Base-by-base conservation (phyloP, 805 yeast genomes). In the Wickerhamiella spandovensis region DNA sequence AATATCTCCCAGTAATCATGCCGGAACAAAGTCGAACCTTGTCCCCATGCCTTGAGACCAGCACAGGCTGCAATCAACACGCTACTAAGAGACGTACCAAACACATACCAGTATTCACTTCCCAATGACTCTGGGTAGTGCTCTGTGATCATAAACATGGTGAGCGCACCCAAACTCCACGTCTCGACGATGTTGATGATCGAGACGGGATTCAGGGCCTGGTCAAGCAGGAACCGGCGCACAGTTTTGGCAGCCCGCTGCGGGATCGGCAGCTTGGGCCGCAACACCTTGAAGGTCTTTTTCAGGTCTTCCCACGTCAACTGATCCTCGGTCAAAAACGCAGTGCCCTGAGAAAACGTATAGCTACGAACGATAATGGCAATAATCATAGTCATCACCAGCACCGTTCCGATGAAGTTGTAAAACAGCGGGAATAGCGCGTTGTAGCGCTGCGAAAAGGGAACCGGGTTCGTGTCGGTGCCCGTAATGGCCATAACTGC, bases 321-420 rank as follows among this genome's bases (percentile, higher is more conserved):
- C 62, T 92, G 97, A 43, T 82, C 86, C 15, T 76, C 71, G 0
- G 95, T 88, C 64, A 83, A 70, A 59, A 76, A 89, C 0, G 96
- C 97, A 50, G 83, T 76, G 7, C 97, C 97, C 0, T 94, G 79
- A n/a, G 81, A 75, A 52, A 74, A 72, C 0, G 95, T 75, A 64
- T 89, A 90, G 58, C 88, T 88, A 52, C 76, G 79, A 54, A 92
- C 86, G 55, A 90, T 84, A 38, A 90, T 88, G 0, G 97, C 84
- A 41, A 90, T 79, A 64, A 90, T 88, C 64, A 92, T 72, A 3
- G 94, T 88, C 70, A 89, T 72, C 57, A 90, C 85, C 64, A 90
- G 84, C 15, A 88, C 80, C 52, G 83, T 83, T 50, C 95, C 82
- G 52, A 81, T 64, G 60, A 88, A 84, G 61, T 84, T 85, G 72